Evolutionary conservation across 2,329 filamentous ascomycete genomes (phyloP).

Genomic region (Aspergillus neoniger): DNA sequence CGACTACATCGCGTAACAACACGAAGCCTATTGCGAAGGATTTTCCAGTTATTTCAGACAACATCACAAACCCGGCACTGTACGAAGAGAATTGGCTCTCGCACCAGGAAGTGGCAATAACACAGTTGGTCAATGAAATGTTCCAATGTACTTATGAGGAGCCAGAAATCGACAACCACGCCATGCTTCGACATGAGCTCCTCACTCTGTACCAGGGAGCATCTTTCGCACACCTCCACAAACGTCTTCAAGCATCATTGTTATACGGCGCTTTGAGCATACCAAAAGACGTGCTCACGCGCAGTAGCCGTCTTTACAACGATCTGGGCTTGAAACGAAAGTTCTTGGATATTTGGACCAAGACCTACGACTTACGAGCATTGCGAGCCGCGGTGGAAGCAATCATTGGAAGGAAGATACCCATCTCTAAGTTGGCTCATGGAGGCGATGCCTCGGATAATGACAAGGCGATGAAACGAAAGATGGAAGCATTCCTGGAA

Average conservation of each 20-base stretch:
- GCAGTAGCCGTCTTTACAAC: slow-evolving; percentile 51
- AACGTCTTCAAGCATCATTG: slow-evolving; percentile 60
- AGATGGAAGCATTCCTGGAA: slow-evolving; percentile 56
- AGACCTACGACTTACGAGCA: slow-evolving; percentile 56
- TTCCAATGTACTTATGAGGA: slow-evolving; percentile 44
- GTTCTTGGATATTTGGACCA: slow-evolving; percentile 60
- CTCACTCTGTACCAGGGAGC: slow-evolving; percentile 57
- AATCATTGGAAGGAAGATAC: slow-evolving; percentile 58
- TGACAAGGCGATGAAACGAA: slow-evolving; percentile 40
- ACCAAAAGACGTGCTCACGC: slow-evolving; percentile 53
- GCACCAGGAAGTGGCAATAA: slow-evolving; percentile 63
- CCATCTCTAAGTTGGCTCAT: slow-evolving; percentile 18
- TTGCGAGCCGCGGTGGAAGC: slow-evolving; percentile 59
- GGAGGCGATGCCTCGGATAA: slow-evolving; percentile 3
- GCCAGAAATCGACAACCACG: slow-evolving; percentile 24
- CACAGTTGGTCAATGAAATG: slow-evolving; percentile 60
- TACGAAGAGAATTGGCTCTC: slow-evolving; percentile 66
- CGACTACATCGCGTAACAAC: slow-evolving; percentile 35
- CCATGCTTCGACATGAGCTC: slow-evolving; percentile 49
- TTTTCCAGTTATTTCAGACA: slow-evolving; percentile 57
- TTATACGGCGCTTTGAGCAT: slow-evolving; percentile 59
- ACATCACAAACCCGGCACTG: slow-evolving; percentile 58
- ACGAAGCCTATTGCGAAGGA: slow-evolving; percentile 30
- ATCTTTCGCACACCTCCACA: slow-evolving; percentile 54
- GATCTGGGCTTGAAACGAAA: slow-evolving; percentile 61